These are phyloP conservation scores for Closterium sp. DNA, from an alignment of 139 green algal species.

Conservation along the genomic window DNA sequence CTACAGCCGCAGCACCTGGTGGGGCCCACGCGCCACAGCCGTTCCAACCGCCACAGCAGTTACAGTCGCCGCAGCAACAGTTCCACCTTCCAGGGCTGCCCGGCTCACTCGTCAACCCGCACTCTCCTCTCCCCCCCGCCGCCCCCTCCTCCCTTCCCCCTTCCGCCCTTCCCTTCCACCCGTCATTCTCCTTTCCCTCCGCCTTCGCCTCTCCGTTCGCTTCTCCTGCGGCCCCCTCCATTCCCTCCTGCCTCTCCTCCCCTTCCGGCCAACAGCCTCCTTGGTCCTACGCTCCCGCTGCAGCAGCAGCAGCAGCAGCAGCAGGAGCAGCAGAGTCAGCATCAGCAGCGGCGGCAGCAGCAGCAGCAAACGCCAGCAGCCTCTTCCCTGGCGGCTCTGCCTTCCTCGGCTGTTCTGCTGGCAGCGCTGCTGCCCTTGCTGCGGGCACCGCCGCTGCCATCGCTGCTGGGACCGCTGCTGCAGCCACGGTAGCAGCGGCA, in stretches of 20 bases:
- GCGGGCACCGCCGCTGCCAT: not conserved
- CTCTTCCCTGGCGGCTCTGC: not conserved
- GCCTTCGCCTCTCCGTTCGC: not conserved
- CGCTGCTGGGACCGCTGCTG: not conserved
- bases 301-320: not conserved
- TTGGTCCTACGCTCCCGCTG: not conserved
- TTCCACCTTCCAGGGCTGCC: not conserved
- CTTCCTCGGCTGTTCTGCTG: not conserved
- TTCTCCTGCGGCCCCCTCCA: not conserved
- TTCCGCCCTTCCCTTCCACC: not conserved
- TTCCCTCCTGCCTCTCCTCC: not conserved
- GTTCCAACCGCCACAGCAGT: no score
- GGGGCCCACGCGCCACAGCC: not conserved
- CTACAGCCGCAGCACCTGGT: no score
- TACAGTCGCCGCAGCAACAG: not conserved
- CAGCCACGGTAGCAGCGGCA: not conserved
- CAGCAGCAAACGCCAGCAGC: not conserved
- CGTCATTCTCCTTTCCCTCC: not conserved
- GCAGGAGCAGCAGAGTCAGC: not conserved
- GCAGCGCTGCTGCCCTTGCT: not conserved
- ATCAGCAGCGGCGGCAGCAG: not conserved
- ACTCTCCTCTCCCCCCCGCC: not conserved
- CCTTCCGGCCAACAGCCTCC: not conserved
- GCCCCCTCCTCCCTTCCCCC: not conserved
- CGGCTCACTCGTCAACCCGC: not conserved